phyloP scores from a whole-genome alignment of 2,329 filamentous ascomycete species.

The Epichloe baconii region DNA sequence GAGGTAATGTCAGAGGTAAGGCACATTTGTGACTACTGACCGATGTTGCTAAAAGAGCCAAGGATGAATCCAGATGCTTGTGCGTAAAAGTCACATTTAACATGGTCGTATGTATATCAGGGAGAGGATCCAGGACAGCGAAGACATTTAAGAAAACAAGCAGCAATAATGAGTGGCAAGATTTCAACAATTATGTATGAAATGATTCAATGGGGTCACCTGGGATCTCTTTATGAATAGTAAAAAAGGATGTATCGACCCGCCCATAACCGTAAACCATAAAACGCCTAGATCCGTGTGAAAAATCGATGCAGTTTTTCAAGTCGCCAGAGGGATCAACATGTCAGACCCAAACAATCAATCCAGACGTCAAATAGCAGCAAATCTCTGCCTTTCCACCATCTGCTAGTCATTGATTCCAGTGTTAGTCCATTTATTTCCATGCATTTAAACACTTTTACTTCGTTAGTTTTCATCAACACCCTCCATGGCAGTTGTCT shows the following conservation, averaged over 20 bases:
- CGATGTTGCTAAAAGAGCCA: slow-evolving; percentile 3
- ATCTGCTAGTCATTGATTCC: slow-evolving; percentile 6
- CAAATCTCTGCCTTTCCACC: not conserved
- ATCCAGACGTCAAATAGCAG: slow-evolving; percentile 5
- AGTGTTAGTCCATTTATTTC: not conserved
- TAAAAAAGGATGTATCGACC: slow-evolving; percentile 15
- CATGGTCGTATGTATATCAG: not conserved
- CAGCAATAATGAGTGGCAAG: not conserved
- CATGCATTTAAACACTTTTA: not conserved
- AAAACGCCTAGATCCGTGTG: slow-evolving; percentile 22
- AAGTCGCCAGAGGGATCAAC: not conserved
- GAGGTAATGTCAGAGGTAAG: slow-evolving; percentile 47
- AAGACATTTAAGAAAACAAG: not conserved
- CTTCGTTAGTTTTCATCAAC: slow-evolving; percentile 14
- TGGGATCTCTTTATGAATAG: slow-evolving; percentile 7
- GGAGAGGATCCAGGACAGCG: not conserved
- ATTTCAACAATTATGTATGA: not conserved
- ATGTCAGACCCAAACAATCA: not conserved
- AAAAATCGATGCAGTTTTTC: slow-evolving; percentile 8
- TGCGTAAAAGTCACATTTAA: not conserved
- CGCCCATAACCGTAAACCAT: slow-evolving; percentile 18
- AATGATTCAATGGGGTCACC: slow-evolving; percentile 11
- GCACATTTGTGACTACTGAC: slow-evolving; percentile 25
- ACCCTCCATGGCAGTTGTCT: slow-evolving; percentile 26
- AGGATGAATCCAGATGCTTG: not conserved